Base-by-base conservation (phyloP, 495 filamentous ascomycete genomes). In the Echria macrotheca region DNA sequence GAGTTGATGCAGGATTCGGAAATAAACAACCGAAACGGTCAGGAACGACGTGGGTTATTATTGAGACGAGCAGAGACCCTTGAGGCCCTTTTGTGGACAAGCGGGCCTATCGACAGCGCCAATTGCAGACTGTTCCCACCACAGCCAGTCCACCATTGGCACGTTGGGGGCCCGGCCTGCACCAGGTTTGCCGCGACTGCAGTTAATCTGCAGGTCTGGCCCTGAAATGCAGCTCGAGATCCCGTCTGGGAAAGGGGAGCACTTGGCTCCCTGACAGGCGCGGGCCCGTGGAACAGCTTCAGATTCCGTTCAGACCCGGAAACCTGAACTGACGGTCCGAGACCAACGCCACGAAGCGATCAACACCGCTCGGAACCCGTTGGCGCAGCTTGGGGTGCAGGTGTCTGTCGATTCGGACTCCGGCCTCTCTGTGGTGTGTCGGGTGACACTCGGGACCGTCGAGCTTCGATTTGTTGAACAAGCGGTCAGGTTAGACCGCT, bases 141-240 rank as follows among this genome's bases (percentile, higher is more conserved):
- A 32, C 17, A 43, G 25, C 23, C 29, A 44, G 39, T 49, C n/a
- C n/a, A 25, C 33, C 45, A 49, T 54, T 54, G 52, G 52, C 39
- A 54, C 52, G 52, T 29, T 19, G 15, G 17, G n/a, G 18, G n/a
- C 11, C 29, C 44, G 12, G 40, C 11, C 26, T 32, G 38, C 35
- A n/a, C 38, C 29, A 22, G 45, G 29, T 9, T 44, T 52, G 39
- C 44, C 22, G 37, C 46, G 23, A 45, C 19, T 49, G 45, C 38
- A 42, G 44, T 53, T 23, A 35, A 24, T 53, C 48, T 49, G 51
- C 51, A 44, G 35, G 42, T 36, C 25, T 35, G 37, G 44, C 17
- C 32, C 12, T 4, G 49, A 28, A n/a, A 43, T 50, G 26, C 36
- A 14, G 37, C 23, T 19, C 11, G 19, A 39, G 35, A 7, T 14